Evolutionary conservation across 2,329 filamentous ascomycete genomes (phyloP).

Genomic region (Cercospora sp.): DNA sequence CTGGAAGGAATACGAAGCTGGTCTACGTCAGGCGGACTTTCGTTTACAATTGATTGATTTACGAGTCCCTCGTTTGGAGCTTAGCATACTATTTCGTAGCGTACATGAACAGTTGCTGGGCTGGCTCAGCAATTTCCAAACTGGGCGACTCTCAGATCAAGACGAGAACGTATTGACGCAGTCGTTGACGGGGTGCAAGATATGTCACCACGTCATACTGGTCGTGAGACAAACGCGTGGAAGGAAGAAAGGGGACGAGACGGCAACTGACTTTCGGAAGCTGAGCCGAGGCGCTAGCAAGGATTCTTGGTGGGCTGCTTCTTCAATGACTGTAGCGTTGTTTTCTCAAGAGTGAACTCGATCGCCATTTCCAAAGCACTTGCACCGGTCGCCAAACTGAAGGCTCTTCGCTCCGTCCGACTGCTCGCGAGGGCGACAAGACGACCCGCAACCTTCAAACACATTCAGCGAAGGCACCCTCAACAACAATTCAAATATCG

Average conservation of each 20-base stretch:
- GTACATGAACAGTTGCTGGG: not conserved
- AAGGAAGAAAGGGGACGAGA: no score
- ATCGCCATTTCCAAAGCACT: not conserved
- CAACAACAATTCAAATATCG: conserved; percentile 7
- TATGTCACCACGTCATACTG: no score
- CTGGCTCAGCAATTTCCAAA: no score
- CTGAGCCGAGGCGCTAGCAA: not conserved
- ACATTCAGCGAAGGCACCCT: not conserved
- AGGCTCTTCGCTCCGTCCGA: conserved; percentile 25
- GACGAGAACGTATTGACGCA: no score
- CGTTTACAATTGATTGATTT: not conserved
- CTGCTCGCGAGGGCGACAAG: conserved; percentile 30
- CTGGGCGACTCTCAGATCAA: no score
- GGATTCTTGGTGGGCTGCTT: not conserved
- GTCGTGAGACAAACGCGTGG: no score
- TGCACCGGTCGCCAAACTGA: conserved; percentile 30
- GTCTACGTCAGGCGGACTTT: no score
- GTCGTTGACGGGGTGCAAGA: no score
- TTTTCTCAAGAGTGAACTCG: not conserved
- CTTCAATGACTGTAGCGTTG: conserved; percentile 1
- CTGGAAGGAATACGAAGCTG: not conserved
- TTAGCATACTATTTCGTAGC: not conserved
- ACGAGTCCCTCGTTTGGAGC: not conserved
- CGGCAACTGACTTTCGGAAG: not conserved
- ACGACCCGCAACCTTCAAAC: not conserved